A percentile compares a stretch with the other conserved stretches of the same genome.
Evolutionary conservation across 306 rosid genomes (phyloP).

Genomic region (Ammopiptanthus mongolicus): DNA sequence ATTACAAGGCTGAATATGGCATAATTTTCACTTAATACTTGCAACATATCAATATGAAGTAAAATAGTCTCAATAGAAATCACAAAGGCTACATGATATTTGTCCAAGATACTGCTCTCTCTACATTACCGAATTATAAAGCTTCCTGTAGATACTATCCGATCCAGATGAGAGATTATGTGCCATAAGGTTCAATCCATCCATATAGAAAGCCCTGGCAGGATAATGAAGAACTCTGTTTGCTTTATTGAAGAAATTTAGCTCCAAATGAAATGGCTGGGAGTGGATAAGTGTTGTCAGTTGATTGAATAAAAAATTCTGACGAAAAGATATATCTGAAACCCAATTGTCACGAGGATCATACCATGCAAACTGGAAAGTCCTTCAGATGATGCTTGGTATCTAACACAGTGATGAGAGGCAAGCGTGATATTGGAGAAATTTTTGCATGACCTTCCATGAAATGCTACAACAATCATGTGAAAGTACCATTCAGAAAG

Average conservation of each 20-base stretch:
- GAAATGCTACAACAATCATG: constrained; percentile 51
- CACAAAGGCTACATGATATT: constrained; percentile 16
- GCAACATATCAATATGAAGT: constrained; percentile 3
- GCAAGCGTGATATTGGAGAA: constrained; percentile 72
- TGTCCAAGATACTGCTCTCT: constrained; percentile 9
- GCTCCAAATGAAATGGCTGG: constrained; percentile 78
- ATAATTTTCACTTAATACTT: neutral
- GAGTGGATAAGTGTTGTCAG: constrained; percentile 19
- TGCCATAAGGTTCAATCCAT: constrained; percentile 62
- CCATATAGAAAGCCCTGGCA: constrained; percentile 60
- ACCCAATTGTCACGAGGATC: constrained; percentile 2
- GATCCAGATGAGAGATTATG: constrained; percentile 61
- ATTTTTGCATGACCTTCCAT: constrained; percentile 81
- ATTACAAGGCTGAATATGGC: constrained; percentile 14
- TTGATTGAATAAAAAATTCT: neutral
- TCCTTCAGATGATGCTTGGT: constrained; percentile 69
- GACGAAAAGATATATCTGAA: neutral
- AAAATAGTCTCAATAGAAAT: constrained; percentile 3
- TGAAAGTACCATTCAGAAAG: neutral
- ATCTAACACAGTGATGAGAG: constrained; percentile 57
- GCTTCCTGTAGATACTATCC: constrained; percentile 61
- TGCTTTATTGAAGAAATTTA: constrained; percentile 72
- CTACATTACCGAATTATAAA: constrained; percentile 53
- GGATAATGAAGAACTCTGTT: constrained; percentile 79
- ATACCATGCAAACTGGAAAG: constrained; percentile 60